These are phyloP conservation scores for Coemansia sp. DNA, from an alignment of 192 early-diverging fungal genomes.

Conservation along the genomic window DNA sequence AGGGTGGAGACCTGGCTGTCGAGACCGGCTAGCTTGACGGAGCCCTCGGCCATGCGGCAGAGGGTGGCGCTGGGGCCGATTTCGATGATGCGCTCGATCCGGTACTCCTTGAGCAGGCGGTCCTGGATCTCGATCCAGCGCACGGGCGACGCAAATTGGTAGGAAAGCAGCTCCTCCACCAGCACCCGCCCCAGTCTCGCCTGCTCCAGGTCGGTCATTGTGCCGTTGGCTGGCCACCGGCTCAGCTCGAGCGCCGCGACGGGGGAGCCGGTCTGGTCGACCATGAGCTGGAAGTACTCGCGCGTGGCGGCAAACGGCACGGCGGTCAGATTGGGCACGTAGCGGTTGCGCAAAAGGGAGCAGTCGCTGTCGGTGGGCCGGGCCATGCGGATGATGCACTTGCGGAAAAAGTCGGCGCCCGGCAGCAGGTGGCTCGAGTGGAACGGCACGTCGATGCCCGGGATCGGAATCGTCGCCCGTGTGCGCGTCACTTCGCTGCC, in stretches of 20 bases:
- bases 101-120: conserved; percentile 72
- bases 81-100: conserved; percentile 83
- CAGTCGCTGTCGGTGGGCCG: conserved; percentile 76
- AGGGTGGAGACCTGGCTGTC: conserved; percentile 20
- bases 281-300: conserved; percentile 73
- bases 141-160: conserved; percentile 95
- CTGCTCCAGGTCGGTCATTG: conserved; percentile 54
- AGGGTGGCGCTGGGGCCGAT: conserved; percentile 87
- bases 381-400: conserved; percentile 75
- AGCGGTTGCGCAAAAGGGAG: conserved; percentile 67
- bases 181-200: conserved; percentile 76
- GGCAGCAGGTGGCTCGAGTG: conserved; percentile 88
- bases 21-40: conserved; percentile 64
- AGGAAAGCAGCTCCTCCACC: conserved; percentile 85
- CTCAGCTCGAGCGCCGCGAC: conserved; percentile 70
- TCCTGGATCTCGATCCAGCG: conserved; percentile 97
- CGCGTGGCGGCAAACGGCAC: conserved; percentile 74
- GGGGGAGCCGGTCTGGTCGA: conserved; percentile 69
- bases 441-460: conserved; percentile 96
- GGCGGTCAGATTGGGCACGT: conserved; percentile 97
- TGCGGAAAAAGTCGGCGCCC: conserved; percentile 87
- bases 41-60: conserved; percentile 87
- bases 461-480: conserved; percentile 84
- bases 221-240: conserved; percentile 70
- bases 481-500: conserved; percentile 68